A percentile compares a stretch with the other conserved stretches of the same genome.
Conservation (phyloP, 257 asterid species). For the Nyctanthes arbortristis region DNA sequence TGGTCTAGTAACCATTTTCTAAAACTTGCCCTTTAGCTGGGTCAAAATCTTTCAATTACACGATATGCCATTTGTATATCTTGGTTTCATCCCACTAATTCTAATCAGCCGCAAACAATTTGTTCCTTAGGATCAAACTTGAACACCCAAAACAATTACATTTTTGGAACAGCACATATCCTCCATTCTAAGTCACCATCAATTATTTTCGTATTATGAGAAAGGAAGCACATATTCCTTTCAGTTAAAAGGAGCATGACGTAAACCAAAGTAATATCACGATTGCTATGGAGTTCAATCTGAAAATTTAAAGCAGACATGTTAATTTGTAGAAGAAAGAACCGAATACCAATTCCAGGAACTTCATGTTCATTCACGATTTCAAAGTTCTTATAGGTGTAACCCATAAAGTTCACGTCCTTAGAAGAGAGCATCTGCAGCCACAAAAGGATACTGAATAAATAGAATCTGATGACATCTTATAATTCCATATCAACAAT, state of each 20-base stretch:
- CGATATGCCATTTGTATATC: background rate
- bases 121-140: background rate
- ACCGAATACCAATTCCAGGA: conserved; percentile 68
- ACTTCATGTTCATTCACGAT: conserved; percentile 88
- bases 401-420: conserved; percentile 97
- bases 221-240: background rate
- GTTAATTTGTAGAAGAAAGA: conserved; percentile 17
- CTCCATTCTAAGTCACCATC: background rate
- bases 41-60: background rate
- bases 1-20: background rate
- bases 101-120: background rate
- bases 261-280: background rate
- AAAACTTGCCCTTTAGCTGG: background rate
- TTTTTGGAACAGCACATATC: background rate
- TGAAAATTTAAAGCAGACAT: background rate
- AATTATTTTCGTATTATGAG: background rate
- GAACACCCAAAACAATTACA: background rate
- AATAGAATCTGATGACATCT: conserved; percentile 8
- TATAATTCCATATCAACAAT: background rate
- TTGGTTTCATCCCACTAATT: background rate
- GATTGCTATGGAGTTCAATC: background rate
- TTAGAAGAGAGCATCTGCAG: conserved; percentile 94
- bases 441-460: conserved; percentile 19
- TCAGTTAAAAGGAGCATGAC: background rate
- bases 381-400: conserved; percentile 95